Evolutionary conservation across 768 basidiomycete genomes (phyloP), one percentile per base, ranked within the genome.

Genomic region (Mycena galericulata): DNA sequence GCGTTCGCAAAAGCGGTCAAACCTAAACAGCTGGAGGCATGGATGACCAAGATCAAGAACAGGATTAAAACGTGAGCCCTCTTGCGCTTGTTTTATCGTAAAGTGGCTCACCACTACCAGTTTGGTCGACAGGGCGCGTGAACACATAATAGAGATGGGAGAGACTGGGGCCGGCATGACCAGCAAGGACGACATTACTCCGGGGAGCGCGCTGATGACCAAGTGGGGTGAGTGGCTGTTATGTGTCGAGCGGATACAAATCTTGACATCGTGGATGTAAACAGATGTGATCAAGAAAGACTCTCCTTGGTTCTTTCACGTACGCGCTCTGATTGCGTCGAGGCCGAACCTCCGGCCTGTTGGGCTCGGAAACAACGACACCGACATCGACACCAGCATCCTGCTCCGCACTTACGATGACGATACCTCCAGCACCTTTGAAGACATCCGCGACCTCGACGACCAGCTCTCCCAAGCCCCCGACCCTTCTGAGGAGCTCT

Each of bases 301-400:
- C 40, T 45, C 29, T 4, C 58, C 58, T 15, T 60, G 58, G 58
- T 36, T 47, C 58, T 47, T 47, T 14, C 11, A 24, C 34, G 24
- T 60, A 1, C 32, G 34, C 2, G 14, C 45, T 15, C 24, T 76
- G 15, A 75, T 75, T 40, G 65, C 55, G 7, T 58, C 68, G 41
- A 69, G 67, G 1, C 74, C 70, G 22, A 76, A 74, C 56, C 32
- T 67, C 15, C 54, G 62, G 27, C 73, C 59, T 29, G 55, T 59
- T 1, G 64, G 61, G n/a, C 54, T 76, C 9, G 72, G 74, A 5
- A 73, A 75, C 45, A 68, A 54, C 29, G 27, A 50, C 15, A 66
- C 41, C 18, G 56, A 27, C 4, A 2, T 58, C 34, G 57, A 68
- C 27, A 17, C 34, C 26, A 22, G 11, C n/a, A 7, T 46, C 20